Evolutionary conservation across 192 early-diverging fungal genomes (phyloP).

Genomic region (Gamsiella multidivaricata): DNA sequence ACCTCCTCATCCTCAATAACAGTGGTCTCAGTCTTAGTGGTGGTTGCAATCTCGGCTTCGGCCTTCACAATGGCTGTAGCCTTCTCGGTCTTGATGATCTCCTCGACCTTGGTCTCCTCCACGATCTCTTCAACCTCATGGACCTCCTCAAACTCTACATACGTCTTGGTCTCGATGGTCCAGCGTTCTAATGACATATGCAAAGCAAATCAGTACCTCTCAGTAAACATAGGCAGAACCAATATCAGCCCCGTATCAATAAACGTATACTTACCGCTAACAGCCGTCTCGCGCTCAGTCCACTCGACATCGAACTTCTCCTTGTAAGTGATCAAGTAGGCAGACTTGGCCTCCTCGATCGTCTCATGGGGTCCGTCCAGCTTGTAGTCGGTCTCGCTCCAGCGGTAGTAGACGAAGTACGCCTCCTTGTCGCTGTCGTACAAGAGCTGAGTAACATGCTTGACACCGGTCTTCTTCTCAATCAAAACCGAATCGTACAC

Average conservation of each 20-base stretch:
- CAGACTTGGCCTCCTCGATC: constrained; percentile 23
- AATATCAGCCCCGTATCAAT: not conserved
- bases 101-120: constrained; percentile 9
- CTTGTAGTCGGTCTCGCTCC: constrained; percentile 26
- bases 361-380: constrained; percentile 30
- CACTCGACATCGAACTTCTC: constrained; percentile 29
- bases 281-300: constrained; percentile 18
- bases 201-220: not conserved
- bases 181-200: not conserved
- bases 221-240: not conserved
- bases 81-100: constrained; percentile 16
- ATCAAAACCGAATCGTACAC: constrained; percentile 25
- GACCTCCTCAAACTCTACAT: constrained; percentile 22
- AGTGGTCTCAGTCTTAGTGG: constrained; percentile 5
- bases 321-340: constrained; percentile 25
- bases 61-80: not conserved
- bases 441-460: constrained; percentile 25
- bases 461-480: constrained; percentile 29
- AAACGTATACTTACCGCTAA: not conserved
- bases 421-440: constrained; percentile 10
- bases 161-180: constrained; percentile 16
- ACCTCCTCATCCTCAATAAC: constrained; percentile 9
- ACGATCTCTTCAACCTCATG: constrained; percentile 25
- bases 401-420: constrained; percentile 37
- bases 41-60: constrained; percentile 6